Percentiles rank a stretch among this genome's conserved stretches.
Evolutionary conservation across 2,329 filamentous ascomycete species (phyloP).

Genomic region (Fusarium cyanostomum): DNA sequence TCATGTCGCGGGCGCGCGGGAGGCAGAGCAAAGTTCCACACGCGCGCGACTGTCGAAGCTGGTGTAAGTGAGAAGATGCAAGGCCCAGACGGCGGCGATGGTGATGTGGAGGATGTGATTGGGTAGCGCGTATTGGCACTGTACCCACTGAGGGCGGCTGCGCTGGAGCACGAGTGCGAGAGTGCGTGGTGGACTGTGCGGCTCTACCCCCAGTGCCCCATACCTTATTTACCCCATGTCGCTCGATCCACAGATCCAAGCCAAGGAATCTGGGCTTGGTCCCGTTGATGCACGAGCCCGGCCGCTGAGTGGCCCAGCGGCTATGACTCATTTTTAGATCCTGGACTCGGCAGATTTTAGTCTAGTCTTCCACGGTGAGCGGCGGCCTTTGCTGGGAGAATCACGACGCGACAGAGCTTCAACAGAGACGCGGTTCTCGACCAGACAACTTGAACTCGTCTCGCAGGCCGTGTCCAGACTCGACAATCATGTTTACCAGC

Average conservation of each 20-base stretch:
- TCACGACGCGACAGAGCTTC: slow-evolving; percentile 15
- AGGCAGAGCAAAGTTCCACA: neutral
- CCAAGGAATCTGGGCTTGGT: slow-evolving; percentile 42
- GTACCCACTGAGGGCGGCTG: slow-evolving; percentile 2
- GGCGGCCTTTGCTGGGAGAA: neutral
- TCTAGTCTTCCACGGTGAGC: neutral
- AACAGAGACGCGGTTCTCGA: slow-evolving; percentile 5
- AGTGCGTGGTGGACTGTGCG: slow-evolving; percentile 23
- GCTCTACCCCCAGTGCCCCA: slow-evolving; percentile 7
- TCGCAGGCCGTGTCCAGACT: neutral
- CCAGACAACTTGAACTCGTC: neutral
- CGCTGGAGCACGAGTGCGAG: slow-evolving; percentile 11
- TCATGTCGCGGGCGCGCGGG: slow-evolving; percentile 29
- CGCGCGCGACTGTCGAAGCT: neutral
- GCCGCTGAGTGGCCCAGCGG: slow-evolving; percentile 46
- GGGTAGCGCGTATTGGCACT: slow-evolving; percentile 25
- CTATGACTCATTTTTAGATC: slow-evolving; percentile 48
- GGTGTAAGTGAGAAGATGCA: slow-evolving; percentile 14
- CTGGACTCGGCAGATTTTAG: slow-evolving; percentile 28
- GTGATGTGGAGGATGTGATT: slow-evolving; percentile 21
- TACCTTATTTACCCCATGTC: neutral
- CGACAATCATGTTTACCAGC: slow-evolving; percentile 24
- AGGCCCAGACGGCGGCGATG: neutral
- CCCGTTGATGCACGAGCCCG: slow-evolving; percentile 44
- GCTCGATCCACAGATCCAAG: slow-evolving; percentile 17